Evolutionary conservation across 2,329 filamentous ascomycete species (phyloP).

Genomic region (Penicillium frequentans): DNA sequence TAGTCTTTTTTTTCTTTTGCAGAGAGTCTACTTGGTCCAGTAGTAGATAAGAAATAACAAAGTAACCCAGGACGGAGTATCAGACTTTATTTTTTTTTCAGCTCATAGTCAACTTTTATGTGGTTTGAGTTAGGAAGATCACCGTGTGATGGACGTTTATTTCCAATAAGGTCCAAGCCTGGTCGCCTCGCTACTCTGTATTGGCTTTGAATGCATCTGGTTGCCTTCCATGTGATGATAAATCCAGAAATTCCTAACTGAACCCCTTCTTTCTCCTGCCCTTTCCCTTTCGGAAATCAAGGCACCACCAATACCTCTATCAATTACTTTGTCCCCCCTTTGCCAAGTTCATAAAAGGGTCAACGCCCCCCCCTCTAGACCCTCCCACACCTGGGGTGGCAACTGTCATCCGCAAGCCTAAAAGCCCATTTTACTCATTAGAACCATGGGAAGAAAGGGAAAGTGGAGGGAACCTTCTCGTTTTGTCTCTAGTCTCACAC

Average conservation of each 20-base stretch:
- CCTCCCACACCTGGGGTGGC: slow-evolving; percentile 3
- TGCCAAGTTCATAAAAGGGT: not conserved
- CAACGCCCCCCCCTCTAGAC: not conserved
- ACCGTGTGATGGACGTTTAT: not conserved
- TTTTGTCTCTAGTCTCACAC: slow-evolving; percentile 9
- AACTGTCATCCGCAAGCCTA: slow-evolving; percentile 25
- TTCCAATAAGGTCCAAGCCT: not conserved
- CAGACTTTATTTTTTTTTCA: no score
- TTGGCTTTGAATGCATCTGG: not conserved
- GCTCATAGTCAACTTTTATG: no score
- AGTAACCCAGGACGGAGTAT: no score
- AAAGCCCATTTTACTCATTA: slow-evolving; percentile 11
- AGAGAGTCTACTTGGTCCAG: no score
- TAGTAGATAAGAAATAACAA: no score
- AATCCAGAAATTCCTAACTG: not conserved
- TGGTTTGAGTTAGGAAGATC: not conserved
- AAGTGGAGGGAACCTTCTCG: not conserved
- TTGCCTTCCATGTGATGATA: not conserved
- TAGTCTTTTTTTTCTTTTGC: not conserved
- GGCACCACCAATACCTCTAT: not conserved
- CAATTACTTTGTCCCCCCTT: not conserved
- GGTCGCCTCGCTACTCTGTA: not conserved
- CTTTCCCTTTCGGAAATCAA: not conserved
- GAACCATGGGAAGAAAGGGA: slow-evolving; percentile 14
- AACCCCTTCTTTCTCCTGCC: not conserved